Conservation (phyloP, 768 basidiomycete genomes). For the Arthromyces matolae region DNA sequence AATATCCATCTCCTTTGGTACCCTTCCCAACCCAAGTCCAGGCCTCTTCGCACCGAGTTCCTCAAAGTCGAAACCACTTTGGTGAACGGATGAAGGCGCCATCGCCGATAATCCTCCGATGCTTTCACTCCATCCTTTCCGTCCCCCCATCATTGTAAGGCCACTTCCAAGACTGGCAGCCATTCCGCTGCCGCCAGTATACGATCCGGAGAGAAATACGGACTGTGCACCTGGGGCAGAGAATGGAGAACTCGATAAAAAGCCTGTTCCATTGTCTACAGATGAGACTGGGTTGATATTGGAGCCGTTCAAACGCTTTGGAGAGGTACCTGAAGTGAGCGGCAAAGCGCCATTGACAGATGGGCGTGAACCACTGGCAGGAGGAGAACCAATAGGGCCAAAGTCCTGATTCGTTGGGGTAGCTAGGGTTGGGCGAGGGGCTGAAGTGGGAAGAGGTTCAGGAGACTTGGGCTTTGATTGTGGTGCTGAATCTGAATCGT, state of each 20-base stretch:
- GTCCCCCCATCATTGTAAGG: slow-evolving; percentile 44
- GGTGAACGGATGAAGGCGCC: slow-evolving; percentile 9
- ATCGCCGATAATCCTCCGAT: slow-evolving; percentile 1
- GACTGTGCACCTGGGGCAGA: slow-evolving; percentile 68
- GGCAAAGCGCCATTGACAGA: slow-evolving; percentile 19
- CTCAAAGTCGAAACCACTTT: slow-evolving; percentile 37
- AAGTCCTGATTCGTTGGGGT: slow-evolving; percentile 49
- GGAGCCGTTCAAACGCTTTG: slow-evolving; percentile 31
- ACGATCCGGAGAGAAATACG: slow-evolving; percentile 40
- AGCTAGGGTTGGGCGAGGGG: slow-evolving; percentile 47
- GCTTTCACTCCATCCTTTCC: slow-evolving; percentile 34
- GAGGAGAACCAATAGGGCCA: slow-evolving; percentile 83
- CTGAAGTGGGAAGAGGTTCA: slow-evolving; percentile 52
- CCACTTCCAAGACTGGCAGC: slow-evolving; percentile 62
- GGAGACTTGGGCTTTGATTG: slow-evolving; percentile 35
- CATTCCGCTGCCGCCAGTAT: slow-evolving; percentile 43
- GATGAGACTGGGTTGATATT: slow-evolving; percentile 31
- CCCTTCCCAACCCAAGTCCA: slow-evolving; percentile 15
- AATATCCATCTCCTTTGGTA: slow-evolving; percentile 22
- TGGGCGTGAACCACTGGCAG: slow-evolving; percentile 38
- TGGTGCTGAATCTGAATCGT: slow-evolving; percentile 1
- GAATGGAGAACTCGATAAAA: slow-evolving; percentile 66
- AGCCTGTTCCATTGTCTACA: slow-evolving; percentile 28
- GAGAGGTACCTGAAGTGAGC: slow-evolving; percentile 60
- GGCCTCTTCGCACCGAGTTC: slow-evolving; percentile 24